These are phyloP conservation scores for cucumber (Cucumis sativus) DNA, from an alignment of 306 rosid genomes.

Conservation along the genomic window DNA sequence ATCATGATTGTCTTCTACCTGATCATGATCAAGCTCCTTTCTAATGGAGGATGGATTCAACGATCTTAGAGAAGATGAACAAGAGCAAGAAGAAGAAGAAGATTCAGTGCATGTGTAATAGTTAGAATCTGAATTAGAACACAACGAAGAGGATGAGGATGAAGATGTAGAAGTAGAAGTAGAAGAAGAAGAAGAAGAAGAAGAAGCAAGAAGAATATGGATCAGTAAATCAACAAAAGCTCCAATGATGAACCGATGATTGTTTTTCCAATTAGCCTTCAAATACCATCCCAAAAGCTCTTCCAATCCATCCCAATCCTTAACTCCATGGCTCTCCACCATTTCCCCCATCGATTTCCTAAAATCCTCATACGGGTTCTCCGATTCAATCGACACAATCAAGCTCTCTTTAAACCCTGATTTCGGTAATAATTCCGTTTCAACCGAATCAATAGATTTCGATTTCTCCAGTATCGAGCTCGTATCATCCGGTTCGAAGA, in stretches of 20 bases:
- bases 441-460: constrained; percentile 2
- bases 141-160: not conserved
- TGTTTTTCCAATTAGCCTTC: constrained; percentile 46
- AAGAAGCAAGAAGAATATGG: not conserved
- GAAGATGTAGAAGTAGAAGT: not conserved
- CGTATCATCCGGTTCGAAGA: constrained; percentile 52
- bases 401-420: constrained; percentile 44
- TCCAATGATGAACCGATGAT: constrained; percentile 53
- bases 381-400: constrained; percentile 53
- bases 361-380: constrained; percentile 57
- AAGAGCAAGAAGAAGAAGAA: not conserved
- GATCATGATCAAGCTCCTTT: not conserved
- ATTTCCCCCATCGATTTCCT: constrained; percentile 76
- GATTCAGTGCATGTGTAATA: not conserved
- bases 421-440: not conserved
- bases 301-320: constrained; percentile 65
- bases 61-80: not conserved
- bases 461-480: constrained; percentile 51
- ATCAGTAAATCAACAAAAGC: constrained; percentile 69
- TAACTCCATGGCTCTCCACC: constrained; percentile 61
- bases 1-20: not conserved
- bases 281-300: constrained; percentile 63
- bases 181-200: not conserved
- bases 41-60: not conserved
- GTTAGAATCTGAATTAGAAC: not conserved